Conservation (phyloP, 176 grass and related monocot species). For the Puya raimondii region DNA sequence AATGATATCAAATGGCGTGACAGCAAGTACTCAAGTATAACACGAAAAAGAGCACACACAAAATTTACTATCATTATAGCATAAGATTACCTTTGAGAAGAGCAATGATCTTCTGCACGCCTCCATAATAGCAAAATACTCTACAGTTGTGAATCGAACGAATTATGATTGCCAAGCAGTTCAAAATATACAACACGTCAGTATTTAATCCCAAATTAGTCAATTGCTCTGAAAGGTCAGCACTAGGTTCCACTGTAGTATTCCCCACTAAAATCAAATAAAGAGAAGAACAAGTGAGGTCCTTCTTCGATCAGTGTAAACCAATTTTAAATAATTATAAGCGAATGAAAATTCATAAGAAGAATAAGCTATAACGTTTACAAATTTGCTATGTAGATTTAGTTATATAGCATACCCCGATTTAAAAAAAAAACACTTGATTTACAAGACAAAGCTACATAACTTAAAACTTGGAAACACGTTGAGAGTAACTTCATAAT, state of each 20-base stretch:
- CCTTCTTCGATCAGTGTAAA: neutral
- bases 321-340: too few species aligned
- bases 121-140: slow-evolving; percentile 96
- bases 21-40: too few species aligned
- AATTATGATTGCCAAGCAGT: slow-evolving; percentile 68
- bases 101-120: slow-evolving; percentile 71
- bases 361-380: too few species aligned
- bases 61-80: slow-evolving; percentile 2
- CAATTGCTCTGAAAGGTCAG: slow-evolving; percentile 38
- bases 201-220: slow-evolving; percentile 36
- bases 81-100: slow-evolving; percentile 74
- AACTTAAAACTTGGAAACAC: too few species aligned
- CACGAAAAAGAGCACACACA: neutral
- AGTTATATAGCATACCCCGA: too few species aligned
- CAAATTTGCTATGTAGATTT: too few species aligned
- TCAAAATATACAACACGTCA: slow-evolving; percentile 57
- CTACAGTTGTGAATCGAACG: slow-evolving; percentile 82
- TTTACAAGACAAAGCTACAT: too few species aligned
- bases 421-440: too few species aligned
- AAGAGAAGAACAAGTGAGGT: slow-evolving; percentile 17
- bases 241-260: slow-evolving; percentile 37
- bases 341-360: too few species aligned
- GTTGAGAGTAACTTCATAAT: too few species aligned
- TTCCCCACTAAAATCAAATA: slow-evolving; percentile 42
- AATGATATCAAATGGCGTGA: too few species aligned